These are phyloP conservation scores for Cladosporium sp. DNA, from an alignment of 2,329 filamentous ascomycete genomes.

Conservation along the genomic window DNA sequence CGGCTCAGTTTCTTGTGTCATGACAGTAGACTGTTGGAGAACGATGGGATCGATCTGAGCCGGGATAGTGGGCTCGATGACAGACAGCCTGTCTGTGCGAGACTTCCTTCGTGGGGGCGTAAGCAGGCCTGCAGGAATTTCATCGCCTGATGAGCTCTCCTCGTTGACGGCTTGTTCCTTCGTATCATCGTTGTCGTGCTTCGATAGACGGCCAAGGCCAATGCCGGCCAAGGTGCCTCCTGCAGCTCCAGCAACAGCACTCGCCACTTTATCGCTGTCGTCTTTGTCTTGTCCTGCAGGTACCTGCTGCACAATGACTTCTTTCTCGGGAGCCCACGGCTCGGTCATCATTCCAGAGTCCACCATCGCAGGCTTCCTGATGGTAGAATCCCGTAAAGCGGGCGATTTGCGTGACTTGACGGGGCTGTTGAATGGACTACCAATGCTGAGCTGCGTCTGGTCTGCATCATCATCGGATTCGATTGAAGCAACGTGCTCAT, in stretches of 20 bases:
- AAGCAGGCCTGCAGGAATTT: not conserved
- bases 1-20: conserved; percentile 10
- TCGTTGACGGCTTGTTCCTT: conserved; percentile 6
- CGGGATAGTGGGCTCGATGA: not conserved
- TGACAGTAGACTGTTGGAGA: conserved; percentile 4
- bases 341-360: conserved; percentile 61
- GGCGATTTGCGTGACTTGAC: conserved; percentile 14
- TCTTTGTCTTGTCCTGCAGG: not conserved
- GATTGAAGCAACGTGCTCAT: conserved; percentile 19
- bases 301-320: conserved; percentile 6
- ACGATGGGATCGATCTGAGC: not conserved
- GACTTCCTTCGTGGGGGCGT: not conserved
- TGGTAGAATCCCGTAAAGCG: conserved; percentile 10
- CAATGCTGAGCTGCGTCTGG: conserved; percentile 12
- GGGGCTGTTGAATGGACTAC: conserved; percentile 12
- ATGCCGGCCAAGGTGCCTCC: conserved; percentile 32
- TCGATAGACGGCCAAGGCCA: conserved; percentile 27
- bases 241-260: conserved; percentile 22
- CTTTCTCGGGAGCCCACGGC: conserved; percentile 43
- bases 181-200: conserved; percentile 13
- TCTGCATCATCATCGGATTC: conserved; percentile 12
- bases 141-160: conserved; percentile 3
- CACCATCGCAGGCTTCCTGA: conserved; percentile 43
- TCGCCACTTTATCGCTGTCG: not conserved
- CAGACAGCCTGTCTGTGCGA: not conserved